Evolutionary conservation across 2,329 filamentous ascomycete genomes (phyloP), one percentile per base, ranked within the genome.

Genomic region (Arthroderma uncinatum): DNA sequence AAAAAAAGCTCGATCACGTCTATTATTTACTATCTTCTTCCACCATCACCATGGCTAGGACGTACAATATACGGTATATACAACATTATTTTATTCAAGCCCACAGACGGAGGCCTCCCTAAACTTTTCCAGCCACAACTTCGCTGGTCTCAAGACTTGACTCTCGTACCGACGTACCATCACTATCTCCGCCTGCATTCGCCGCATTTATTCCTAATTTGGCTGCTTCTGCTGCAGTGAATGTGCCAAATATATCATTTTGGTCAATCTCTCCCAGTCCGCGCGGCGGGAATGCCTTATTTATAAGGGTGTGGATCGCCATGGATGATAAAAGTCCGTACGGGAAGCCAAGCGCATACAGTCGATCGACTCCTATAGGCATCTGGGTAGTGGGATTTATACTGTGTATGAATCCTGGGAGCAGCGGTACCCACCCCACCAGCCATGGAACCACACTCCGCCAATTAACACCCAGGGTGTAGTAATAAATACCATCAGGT

Each of bases 401-500:
- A 55, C 64, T 64, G 2, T 71, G 69, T 7, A 70, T 58, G 5
- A 71, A 65, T 71, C 73, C 77, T 2, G 73, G 69, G n/a, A 60
- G 58, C n/a, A 52, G 48, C 7, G 58, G 58, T 4, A 44, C 56
- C n/a, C 52, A 56, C 7, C 59, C 56, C 30, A 57, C 50, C 28
- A 58, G 14, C 59, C 59, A 60, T 25, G 59, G 54, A 4, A 67
- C 58, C 44, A 74, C 70, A 1, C 71, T 71, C 9, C 76, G 67
- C 70, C 71, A 77, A 57, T 78, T 77, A 53, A 77, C 61, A 1
- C 75, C 76, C 21, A 67, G 57, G 19, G 60, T 66, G 63, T 69
- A 78, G 63, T 71, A 76, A 60, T 76, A 79, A 14, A 73, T 67
- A 2, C 70, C 68, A 8, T 68, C 59, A n/a, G 65, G 60, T 37